phyloP scores from a whole-genome alignment of 257 asterid species.

The Gardenia jasminoides region DNA sequence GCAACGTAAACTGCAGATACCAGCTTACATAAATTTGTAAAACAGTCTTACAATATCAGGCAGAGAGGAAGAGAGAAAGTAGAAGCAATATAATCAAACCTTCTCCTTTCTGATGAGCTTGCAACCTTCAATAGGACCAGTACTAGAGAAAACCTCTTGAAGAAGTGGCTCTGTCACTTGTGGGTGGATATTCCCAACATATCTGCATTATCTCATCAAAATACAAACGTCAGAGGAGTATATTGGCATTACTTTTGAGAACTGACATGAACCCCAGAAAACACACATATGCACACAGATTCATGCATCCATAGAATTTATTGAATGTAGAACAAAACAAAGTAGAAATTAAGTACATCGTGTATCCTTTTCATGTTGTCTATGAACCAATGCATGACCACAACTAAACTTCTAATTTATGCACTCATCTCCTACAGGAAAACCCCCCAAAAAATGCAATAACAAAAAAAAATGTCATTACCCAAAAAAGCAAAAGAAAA shows the following conservation, averaged over 20 bases:
- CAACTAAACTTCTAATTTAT: not conserved
- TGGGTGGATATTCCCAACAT: constrained; percentile 82
- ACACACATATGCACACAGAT: constrained; percentile 4
- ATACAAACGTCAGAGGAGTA: not conserved
- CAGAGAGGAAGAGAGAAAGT: not conserved
- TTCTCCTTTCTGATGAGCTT: constrained; percentile 83
- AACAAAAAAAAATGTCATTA: not conserved
- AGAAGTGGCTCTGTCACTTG: constrained; percentile 89
- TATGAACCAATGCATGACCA: not conserved
- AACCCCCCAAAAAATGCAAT: constrained; percentile 10
- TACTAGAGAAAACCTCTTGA: constrained; percentile 72
- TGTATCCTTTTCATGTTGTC: not conserved
- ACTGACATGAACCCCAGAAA: not conserved
- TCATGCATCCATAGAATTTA: constrained; percentile 9
- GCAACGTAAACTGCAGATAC: not conserved
- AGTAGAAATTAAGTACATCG: too few relatives aligned
- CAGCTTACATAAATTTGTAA: too few relatives aligned
- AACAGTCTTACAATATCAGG: not conserved
- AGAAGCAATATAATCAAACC: constrained; percentile 32
- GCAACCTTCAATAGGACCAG: constrained; percentile 87
- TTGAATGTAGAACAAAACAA: not conserved
- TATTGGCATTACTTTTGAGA: not conserved
- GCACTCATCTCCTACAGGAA: constrained; percentile 10
- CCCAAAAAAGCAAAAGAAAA: constrained; percentile 2
- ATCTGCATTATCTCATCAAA: constrained; percentile 44